Evolutionary conservation across 306 rosid species (phyloP).

Genomic region (Cucumis cinereus): DNA sequence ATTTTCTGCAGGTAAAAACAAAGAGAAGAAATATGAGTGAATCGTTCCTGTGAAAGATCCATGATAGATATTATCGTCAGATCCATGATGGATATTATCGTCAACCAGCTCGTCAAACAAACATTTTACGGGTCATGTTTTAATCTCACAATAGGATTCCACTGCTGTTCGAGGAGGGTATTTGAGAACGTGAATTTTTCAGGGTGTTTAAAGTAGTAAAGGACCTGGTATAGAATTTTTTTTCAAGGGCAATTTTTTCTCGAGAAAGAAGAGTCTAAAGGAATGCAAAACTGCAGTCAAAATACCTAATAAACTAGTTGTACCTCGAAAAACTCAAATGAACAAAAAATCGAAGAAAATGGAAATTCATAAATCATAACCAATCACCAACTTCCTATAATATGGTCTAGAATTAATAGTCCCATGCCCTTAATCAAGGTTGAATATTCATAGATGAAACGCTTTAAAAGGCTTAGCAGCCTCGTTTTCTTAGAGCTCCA

Average conservation of each 20-base stretch:
- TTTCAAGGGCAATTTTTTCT: not conserved
- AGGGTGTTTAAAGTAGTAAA: not conserved
- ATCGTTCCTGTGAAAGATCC: not conserved
- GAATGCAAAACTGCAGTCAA: not conserved
- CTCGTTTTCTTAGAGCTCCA: not conserved
- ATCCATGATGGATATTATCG: not conserved
- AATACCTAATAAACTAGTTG: not conserved
- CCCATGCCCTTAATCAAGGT: not conserved
- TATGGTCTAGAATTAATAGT: not conserved
- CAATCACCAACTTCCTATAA: not conserved
- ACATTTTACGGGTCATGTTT: not conserved
- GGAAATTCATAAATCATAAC: not conserved
- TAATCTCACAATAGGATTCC: not conserved
- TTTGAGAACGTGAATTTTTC: not conserved
- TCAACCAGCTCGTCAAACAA: not conserved
- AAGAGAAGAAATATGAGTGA: not conserved
- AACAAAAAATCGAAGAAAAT: not conserved
- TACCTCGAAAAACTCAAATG: not conserved
- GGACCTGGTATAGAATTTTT: not conserved
- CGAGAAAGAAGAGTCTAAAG: not conserved
- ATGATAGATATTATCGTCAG: not conserved
- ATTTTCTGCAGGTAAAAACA: conserved; percentile 37
- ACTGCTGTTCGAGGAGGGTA: not conserved
- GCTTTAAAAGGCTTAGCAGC: too few species aligned
- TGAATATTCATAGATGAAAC: not conserved